These are phyloP conservation scores for Plectosphaerella plurivora DNA, from an alignment of 2,329 filamentous ascomycete species.

Conservation along the genomic window DNA sequence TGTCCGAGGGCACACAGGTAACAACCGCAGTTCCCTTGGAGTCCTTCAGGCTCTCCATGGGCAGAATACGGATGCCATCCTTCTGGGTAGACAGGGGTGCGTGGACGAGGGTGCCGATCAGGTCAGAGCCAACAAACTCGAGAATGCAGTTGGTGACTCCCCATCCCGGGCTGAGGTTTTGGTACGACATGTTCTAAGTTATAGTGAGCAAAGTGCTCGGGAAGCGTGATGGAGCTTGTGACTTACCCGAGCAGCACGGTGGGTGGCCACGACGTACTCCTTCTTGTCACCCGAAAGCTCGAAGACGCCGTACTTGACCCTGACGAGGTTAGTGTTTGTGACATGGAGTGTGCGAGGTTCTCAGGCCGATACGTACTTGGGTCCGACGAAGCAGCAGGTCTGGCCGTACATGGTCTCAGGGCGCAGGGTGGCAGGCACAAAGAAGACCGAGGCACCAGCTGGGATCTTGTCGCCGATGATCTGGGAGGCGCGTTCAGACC, in stretches of 20 bases:
- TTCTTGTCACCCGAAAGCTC: constrained; percentile 66
- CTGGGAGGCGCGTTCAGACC: constrained; percentile 71
- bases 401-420: constrained; percentile 99
- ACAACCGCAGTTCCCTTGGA: constrained; percentile 97
- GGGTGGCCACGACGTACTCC: constrained; percentile 72
- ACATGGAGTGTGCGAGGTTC: background rate
- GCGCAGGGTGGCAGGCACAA: constrained; percentile 86
- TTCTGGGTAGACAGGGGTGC: constrained; percentile 85
- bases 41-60: constrained; percentile 90
- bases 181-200: constrained; percentile 81
- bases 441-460: constrained; percentile 73
- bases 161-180: constrained; percentile 76
- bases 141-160: constrained; percentile 67
- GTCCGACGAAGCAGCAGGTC: constrained; percentile 91
- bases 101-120: constrained; percentile 83
- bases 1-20: constrained; percentile 92
- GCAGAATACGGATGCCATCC: constrained; percentile 79
- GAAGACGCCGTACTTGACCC: constrained; percentile 70
- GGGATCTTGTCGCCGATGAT: constrained; percentile 74
- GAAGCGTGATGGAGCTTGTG: no score
- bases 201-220: background rate
- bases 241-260: constrained; percentile 65
- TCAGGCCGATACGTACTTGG: constrained; percentile 25
- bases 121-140: constrained; percentile 70
- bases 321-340: background rate